Evolutionary conservation across 78 protist species (phyloP), one percentile per base, ranked within the genome.

Genomic region (Planoprotostelium fungivorum): DNA sequence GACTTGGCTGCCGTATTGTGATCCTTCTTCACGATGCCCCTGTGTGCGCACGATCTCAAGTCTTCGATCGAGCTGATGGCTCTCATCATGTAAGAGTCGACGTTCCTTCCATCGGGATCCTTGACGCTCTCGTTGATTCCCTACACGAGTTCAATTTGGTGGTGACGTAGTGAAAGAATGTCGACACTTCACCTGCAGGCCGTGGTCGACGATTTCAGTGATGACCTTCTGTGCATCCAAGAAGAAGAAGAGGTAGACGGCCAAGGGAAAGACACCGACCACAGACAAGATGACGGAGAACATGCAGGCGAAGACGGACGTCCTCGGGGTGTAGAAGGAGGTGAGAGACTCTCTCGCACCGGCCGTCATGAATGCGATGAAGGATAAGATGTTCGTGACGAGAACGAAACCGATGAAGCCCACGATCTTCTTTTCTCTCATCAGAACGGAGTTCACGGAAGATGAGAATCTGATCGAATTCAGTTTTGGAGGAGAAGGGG

Each of bases 161-260:
- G n/a, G 73, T 25, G 16, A 25, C 73, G 73, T 25, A 25, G 16
- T 51, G 31, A 51, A 25, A 25, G 5, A 51, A 25, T 51, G 5
- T 16, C 16, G 5, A 51, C 5, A 25, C 5, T 16, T 51, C 73
- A 36, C 88, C 35, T 37, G 31, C 39, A 87, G n/a, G 23, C 88
- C 88, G 88, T 87, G 39, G 23, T 1, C 28, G 23, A 29, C 63
- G 39, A 87, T 87, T 5, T 38, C 37, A 1, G 88, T 87, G 88
- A 87, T 38, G 63, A 87, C 88, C 88, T 87, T 29, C 63, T 87
- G 63, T 28, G 88, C 39, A 36, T 87, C 88, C 35, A 87, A 9
- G 39, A 87, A 87, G 63, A 31, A 87, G 88, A 87, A 87, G 35
- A 87, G 39, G 39, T 87, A 87, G 37, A 36, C 88, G 25, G 37